Evolutionary conservation across 2,329 filamentous ascomycete species (phyloP), one percentile per base, ranked within the genome.

Genomic region (Leptodontidium sp.): DNA sequence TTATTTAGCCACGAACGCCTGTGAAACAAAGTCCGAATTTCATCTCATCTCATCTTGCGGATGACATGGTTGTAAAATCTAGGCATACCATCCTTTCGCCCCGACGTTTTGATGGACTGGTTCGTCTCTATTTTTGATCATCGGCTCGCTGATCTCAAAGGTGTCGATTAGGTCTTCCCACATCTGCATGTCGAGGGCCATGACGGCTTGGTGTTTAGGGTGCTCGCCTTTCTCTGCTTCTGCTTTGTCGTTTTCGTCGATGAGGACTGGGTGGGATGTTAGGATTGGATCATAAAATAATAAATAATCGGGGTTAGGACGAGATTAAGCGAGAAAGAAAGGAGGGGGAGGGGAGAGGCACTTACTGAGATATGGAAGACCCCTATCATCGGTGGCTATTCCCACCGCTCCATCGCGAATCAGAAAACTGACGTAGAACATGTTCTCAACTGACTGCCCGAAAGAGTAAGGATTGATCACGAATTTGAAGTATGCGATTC

Each of bases 381-480:
- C 90, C 69, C 91, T 82, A 14, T 89, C 85, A 76, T 98, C 94
- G 66, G 89, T 86, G 2, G 87, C 84, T n/a, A 99, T 85, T 43
- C 88, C 88, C 6, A 94, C 87, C 69, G 87, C 88, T 12, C 94
- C 94, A 80, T 99, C 96, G 68, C 93, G 89, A 69, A 98, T 93
- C 70, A 99, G 82, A 77, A 99, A 99, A 78, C 93, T 97, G 74
- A 97, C 88, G 78, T 98, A 98, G 80, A 99, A 99, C 75, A 99
- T 84, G 75, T 99, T 99, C 79, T 99, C 96, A 7, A 99, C 90
- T 0, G 94, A 97, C 80, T 99, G 96, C 0, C 93, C 93, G 76
- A 98, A 99, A 0, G 93, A 97, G 49, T 83, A 83, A 0, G 96
- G 96, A 75, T 99, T 97, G 72, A 98, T 87, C 50, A 94, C 93